Evolutionary conservation across 768 basidiomycete species (phyloP), one percentile per base, ranked within the genome.

Genomic region (Clathrus columnatus): DNA sequence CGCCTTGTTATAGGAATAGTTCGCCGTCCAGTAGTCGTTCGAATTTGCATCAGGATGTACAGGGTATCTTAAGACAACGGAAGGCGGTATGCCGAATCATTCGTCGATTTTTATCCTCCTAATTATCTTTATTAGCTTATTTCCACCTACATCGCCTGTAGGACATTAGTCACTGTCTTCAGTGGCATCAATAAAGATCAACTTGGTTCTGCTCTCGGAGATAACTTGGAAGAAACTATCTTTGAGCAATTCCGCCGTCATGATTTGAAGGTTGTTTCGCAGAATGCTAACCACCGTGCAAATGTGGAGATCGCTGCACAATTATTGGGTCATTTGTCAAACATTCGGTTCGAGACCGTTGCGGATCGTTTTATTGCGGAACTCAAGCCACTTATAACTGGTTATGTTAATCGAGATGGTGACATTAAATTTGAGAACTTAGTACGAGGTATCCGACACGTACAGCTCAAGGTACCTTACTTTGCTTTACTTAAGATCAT

Each of bases 301-400:
- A 93, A 92, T 65, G 83, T 85, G 0, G 87, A 93, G 53, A 64
- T 95, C 14, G 91, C 87, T 67, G 85, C 91, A 2, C 81, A 81
- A 18, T 73, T 96, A n/a, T 70, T 96, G 4, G 93, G 91, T 2
- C 82, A 88, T 61, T 72, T 95, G 53, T 85, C 91, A 1, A 84
- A 81, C 61, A 73, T 89, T 57, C 78, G 91, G 90, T 97, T 97
- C 62, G 75, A 87, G 61, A 93, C 85, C 57, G 89, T 97, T n/a
- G 91, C 90, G 3, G 92, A 96, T 69, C 82, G 91, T 0, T 97
- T 94, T 67, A 69, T 93, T 50, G 76, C 77, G 1, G 93, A 94
- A 62, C 73, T 97, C 29, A 74, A 73, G 5, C 88, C 88, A 26
- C 75, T 91, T 7, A 78, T 83, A 16, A 75, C 77, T n/a, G 84